phyloP scores from a whole-genome alignment of 306 rosid species.

The Medicago arabica region DNA sequence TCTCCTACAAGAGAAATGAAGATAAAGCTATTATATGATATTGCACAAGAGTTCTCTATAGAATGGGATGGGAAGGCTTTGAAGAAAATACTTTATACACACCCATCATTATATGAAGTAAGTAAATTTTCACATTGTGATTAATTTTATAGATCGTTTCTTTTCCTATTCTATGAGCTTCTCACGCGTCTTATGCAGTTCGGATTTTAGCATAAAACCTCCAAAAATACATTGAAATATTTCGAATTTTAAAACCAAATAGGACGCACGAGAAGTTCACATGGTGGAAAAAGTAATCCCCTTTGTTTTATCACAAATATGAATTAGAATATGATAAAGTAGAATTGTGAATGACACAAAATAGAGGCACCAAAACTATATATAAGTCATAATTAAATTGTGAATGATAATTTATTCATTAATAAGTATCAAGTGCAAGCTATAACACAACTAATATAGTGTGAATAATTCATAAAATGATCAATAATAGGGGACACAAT shows the following conservation, averaged over 20 bases:
- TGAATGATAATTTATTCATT: too few relatives aligned
- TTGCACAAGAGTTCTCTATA: constrained; percentile 69
- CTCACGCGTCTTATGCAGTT: too few relatives aligned
- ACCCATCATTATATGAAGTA: constrained; percentile 50
- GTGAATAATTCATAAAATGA: not conserved
- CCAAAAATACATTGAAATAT: too few relatives aligned
- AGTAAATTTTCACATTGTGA: constrained; percentile 30
- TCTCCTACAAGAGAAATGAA: constrained; percentile 63
- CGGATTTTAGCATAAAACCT: too few relatives aligned
- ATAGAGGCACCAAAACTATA: not conserved
- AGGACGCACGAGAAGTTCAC: too few relatives aligned
- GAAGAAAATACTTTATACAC: constrained; percentile 54
- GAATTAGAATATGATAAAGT: not conserved
- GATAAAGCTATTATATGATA: constrained; percentile 64
- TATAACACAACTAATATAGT: too few relatives aligned
- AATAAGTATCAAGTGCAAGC: too few relatives aligned
- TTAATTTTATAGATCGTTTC: not conserved
- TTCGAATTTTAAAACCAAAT: too few relatives aligned
- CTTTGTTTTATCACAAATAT: not conserved
- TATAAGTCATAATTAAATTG: too few relatives aligned
- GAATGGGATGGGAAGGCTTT: constrained; percentile 71
- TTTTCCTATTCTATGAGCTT: too few relatives aligned
- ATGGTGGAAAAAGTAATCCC: too few relatives aligned
- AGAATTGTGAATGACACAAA: too few relatives aligned
- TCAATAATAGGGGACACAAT: constrained; percentile 43